Evolutionary conservation across 495 filamentous ascomycete species (phyloP).

Genomic region (Xylaria scruposa): DNA sequence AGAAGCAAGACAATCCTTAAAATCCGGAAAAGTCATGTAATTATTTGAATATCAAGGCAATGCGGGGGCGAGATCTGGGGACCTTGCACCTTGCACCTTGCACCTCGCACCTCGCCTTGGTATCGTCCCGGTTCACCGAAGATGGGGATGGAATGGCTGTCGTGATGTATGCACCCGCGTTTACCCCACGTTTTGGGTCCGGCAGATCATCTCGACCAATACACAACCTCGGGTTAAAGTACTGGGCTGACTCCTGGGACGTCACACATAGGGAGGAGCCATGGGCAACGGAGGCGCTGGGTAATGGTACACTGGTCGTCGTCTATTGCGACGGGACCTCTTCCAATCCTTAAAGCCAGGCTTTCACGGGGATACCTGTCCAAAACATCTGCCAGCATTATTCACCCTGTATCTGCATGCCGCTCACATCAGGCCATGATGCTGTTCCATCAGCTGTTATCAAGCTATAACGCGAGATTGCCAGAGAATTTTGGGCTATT

Average conservation of each 20-base stretch:
- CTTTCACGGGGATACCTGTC: conserved; percentile 1
- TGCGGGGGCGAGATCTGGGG: neutral
- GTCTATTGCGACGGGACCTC: neutral
- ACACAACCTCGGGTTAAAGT: conserved; percentile 31
- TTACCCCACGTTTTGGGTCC: conserved; percentile 39
- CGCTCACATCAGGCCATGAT: conserved; percentile 22
- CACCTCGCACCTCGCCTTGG: neutral
- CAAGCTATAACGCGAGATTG: neutral
- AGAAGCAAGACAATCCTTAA: neutral
- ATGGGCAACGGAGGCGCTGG: neutral
- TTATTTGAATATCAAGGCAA: neutral
- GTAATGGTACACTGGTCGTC: neutral
- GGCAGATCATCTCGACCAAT: conserved; percentile 42
- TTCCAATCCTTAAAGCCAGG: neutral
- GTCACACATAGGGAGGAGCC: neutral
- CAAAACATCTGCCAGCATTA: neutral
- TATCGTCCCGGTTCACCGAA: conserved; percentile 7
- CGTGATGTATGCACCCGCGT: conserved; percentile 2
- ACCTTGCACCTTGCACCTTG: neutral
- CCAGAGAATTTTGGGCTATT: conserved; percentile 28
- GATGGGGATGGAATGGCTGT: neutral
- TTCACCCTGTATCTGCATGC: neutral
- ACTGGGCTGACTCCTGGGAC: neutral
- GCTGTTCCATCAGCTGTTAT: conserved; percentile 34
- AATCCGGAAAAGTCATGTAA: neutral